These are phyloP conservation scores for Chaetomium globosum DNA, from an alignment of 2,329 filamentous ascomycete species.

Conservation along the genomic window DNA sequence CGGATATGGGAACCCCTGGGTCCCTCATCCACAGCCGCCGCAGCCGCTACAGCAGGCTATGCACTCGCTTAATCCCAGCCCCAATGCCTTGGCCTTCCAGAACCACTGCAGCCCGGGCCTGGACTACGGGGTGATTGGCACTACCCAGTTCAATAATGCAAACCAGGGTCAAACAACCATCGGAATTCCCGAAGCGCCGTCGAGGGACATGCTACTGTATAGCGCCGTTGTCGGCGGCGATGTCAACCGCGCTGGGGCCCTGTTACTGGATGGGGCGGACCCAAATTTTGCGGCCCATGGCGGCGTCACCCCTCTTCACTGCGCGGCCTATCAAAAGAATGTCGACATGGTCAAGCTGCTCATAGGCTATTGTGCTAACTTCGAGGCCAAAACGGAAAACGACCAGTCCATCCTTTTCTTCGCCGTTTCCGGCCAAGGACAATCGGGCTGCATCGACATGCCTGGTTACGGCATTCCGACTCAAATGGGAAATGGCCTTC, in stretches of 20 bases:
- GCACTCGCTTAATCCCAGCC: neutral
- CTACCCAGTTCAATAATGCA: neutral
- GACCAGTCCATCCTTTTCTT: slow-evolving; percentile 29
- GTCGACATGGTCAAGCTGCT: slow-evolving; percentile 22
- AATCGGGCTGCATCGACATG: slow-evolving; percentile 12
- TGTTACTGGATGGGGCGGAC: slow-evolving; percentile 10
- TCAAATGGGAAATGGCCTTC: neutral
- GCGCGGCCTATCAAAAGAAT: slow-evolving; percentile 24
- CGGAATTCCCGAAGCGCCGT: neutral
- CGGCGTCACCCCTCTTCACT: slow-evolving; percentile 27
- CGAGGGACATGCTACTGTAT: slow-evolving; percentile 9
- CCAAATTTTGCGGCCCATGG: slow-evolving; percentile 18
- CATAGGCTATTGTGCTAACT: slow-evolving; percentile 18
- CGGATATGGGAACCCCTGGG: neutral
- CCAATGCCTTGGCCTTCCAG: neutral
- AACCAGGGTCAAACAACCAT: neutral
- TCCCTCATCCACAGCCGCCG: neutral
- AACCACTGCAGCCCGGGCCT: neutral
- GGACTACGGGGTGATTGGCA: neutral
- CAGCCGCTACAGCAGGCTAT: neutral
- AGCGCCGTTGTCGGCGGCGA: slow-evolving; percentile 19
- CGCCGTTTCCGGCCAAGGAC: slow-evolving; percentile 19
- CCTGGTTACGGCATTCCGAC: neutral
- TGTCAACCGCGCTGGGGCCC: neutral
- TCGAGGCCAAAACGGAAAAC: slow-evolving; percentile 25